Evolutionary conservation across 73 alveolate species (phyloP), one percentile per base, ranked within the genome.

Genomic region (Blepharisma stoltei): DNA sequence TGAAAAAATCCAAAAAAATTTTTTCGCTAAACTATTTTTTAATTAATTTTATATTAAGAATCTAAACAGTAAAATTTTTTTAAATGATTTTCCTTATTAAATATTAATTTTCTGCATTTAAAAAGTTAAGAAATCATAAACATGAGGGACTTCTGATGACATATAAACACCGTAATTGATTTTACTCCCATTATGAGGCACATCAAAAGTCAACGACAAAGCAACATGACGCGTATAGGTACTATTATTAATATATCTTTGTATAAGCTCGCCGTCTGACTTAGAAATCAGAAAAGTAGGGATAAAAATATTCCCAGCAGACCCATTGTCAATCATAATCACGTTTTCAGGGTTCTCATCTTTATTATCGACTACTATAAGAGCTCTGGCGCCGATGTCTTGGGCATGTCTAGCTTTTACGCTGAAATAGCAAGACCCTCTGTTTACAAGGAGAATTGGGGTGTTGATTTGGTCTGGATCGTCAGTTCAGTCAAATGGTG

Each of bases 261-360:
- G 55, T 4, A 92, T 68, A 65, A 77, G 78, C 54, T 87, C 83
- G 6, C 98, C 97, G 37, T 89, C 96, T 9, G 83, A 69, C 70
- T 86, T 71, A 6, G 86, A 60, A 9, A 94, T 87, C 88, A 94
- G 49, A 79, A 89, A 89, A 46, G 95, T 66, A 0, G 98, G 98
- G 54, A 92, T 92, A 44, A 77, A 52, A 66, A 94, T 83, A 48
- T 89, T 93, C 53, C 88, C 88, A 9, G 97, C 98, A 8, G 97
- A 86, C 4, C 98, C 98, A 82, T 94, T 97, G 82, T 94, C 98
- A n/a, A 91, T 84, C 97, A 94, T 91, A 50, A 89, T 81, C 32
- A 91, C 78, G 46, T 80, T 60, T 46, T 89, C 86, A 11, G 77
- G 80, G 54, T 83, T 76, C 45, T 87, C 90, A 8, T 81, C 88